Evolutionary conservation across 805 yeast genomes (phyloP).

Genomic region (Starmera quercuum): DNA sequence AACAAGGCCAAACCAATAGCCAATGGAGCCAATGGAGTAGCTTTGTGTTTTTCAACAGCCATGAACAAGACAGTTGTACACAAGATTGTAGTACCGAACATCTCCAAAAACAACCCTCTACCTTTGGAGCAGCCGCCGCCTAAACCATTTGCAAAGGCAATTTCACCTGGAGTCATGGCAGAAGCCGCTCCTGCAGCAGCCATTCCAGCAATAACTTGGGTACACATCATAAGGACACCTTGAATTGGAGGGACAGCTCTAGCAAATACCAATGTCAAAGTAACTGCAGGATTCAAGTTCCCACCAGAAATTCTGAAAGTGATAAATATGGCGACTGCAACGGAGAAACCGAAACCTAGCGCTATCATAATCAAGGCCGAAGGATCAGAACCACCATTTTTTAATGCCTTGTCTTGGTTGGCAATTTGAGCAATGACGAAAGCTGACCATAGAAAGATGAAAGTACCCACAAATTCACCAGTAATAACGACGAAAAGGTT

Average conservation of each 20-base stretch:
- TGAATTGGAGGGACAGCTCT: conserved; percentile 69
- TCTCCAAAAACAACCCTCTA: conserved; percentile 76
- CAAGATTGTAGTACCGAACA: conserved; percentile 67
- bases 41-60: conserved; percentile 76
- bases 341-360: conserved; percentile 81
- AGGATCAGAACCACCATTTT: conserved; percentile 44
- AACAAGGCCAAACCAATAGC: conserved; percentile 78
- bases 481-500: conserved; percentile 62
- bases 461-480: conserved; percentile 85
- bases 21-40: conserved; percentile 74
- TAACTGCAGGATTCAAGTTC: conserved; percentile 85
- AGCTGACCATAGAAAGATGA: conserved; percentile 76
- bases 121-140: conserved; percentile 67
- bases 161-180: conserved; percentile 78
- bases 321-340: conserved; percentile 62
- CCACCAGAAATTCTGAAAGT: conserved; percentile 81
- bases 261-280: conserved; percentile 62
- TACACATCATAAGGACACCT: conserved; percentile 52
- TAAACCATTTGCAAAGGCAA: conserved; percentile 61
- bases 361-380: conserved; percentile 71
- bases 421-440: conserved; percentile 80
- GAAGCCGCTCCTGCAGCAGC: conserved; percentile 87
- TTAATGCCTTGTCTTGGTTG: conserved; percentile 41
- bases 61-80: conserved; percentile 72
- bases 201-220: conserved; percentile 81